Evolutionary conservation across 2,329 filamentous ascomycete species (phyloP), one percentile per base, ranked within the genome.

Genomic region (Curvularia sp.): DNA sequence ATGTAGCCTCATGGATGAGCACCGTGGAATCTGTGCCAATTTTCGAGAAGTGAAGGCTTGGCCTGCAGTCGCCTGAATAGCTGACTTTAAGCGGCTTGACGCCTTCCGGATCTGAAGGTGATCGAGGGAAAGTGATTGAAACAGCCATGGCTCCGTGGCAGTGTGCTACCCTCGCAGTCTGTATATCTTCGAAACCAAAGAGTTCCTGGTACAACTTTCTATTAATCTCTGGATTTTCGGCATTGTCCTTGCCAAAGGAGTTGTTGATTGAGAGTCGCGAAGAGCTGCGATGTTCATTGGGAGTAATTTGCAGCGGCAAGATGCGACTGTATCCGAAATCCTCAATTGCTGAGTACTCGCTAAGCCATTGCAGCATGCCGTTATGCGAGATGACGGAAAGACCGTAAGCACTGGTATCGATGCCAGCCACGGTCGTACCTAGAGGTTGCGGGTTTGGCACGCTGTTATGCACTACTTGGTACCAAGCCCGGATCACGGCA

Each of bases 1-100:
- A 98, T 0, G 95, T 99, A 62, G 93, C 93, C 83, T 99, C 95
- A 80, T 99, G 95, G 55, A 99, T 87, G 5, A 97, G 86, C 6
- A 99, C 84, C 13, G 94, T 96, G 1, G 90, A 88, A 61, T 88
- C 88, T 46, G 81, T 80, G 46, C 91, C 96, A 50, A 94, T 89
- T 12, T 77, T 66, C 0, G 87, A 86, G 72, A 99, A 97, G 0
- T 79, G 73, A 2, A 79, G 69, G 0, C 66, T 69, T 2, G 95
- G 95, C 6, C 95, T 86, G 75, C 94, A 98, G 80, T 99, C 95
- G 55, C 95, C 95, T 4, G 92, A 96, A 79, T 97, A 99, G 46
- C 92, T 92, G 57, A 97, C 84, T 74, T 94, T 95, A 75, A 99
- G 90, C 4, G 75, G 75, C 88, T 89, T 68, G 13, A 67, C 58